phyloP scores from a whole-genome alignment of 306 rosid genomes.

The Sindora glabra region DNA sequence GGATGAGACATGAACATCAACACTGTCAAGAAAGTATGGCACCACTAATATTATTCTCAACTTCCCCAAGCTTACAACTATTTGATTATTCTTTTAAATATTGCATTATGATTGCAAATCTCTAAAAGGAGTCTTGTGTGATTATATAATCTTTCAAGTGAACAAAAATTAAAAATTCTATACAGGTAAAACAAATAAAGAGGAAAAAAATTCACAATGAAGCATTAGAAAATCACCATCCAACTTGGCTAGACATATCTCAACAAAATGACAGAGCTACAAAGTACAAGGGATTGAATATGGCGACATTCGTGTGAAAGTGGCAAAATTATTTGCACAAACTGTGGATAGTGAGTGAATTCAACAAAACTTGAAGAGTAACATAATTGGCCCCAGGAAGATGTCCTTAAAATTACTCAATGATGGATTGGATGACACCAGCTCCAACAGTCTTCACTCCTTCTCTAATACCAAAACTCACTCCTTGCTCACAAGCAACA shows the following conservation, averaged over 20 bases:
- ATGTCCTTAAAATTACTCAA: constrained; percentile 33
- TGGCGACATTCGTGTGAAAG: constrained; percentile 18
- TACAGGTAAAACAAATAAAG: not conserved
- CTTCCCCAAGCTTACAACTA: too few relatives aligned
- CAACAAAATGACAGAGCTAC: constrained; percentile 34
- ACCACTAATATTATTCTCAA: too few relatives aligned
- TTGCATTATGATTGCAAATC: too few relatives aligned
- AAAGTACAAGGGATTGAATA: constrained; percentile 48
- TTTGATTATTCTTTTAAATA: too few relatives aligned
- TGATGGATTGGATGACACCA: constrained; percentile 73
- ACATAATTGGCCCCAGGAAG: constrained; percentile 5
- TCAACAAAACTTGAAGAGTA: constrained; percentile 22
- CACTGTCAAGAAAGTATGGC: too few relatives aligned
- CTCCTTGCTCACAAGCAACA: too few relatives aligned
- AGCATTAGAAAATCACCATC: constrained; percentile 26
- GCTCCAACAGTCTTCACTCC: constrained; percentile 95
- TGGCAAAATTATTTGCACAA: constrained; percentile 20
- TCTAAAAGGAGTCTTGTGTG: too few relatives aligned
- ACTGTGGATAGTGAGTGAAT: constrained; percentile 17
- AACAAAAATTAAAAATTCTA: too few relatives aligned
- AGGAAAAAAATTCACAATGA: constrained; percentile 6
- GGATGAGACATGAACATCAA: too few relatives aligned
- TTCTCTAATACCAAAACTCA: constrained; percentile 81
- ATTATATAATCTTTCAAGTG: too few relatives aligned
- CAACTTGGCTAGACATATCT: constrained; percentile 17